Percentiles rank a stretch among this genome's conserved stretches.
Conservation (phyloP, 257 asterid species). For the Eustoma russellianum region DNA sequence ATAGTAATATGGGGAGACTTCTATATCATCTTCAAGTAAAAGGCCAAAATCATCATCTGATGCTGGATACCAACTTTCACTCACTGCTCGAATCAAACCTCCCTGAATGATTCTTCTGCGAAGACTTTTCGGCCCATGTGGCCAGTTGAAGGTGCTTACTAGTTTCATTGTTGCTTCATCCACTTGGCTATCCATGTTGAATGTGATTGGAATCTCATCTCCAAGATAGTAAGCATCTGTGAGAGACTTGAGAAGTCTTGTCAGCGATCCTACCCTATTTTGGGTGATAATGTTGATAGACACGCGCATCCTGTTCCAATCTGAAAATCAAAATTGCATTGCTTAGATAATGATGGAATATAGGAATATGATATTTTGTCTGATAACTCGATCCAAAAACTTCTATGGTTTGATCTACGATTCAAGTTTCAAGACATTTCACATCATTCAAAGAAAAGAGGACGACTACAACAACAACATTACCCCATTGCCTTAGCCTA, state of each 20-base stretch:
- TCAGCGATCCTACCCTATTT: constrained; percentile 52
- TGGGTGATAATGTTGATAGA: constrained; percentile 80
- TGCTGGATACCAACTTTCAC: constrained; percentile 93
- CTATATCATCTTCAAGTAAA: constrained; percentile 83
- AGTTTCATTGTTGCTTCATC: constrained; percentile 64
- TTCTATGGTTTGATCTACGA: too few relatives aligned
- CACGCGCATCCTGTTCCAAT: constrained; percentile 79
- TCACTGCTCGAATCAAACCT: constrained; percentile 83
- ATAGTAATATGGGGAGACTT: constrained; percentile 84
- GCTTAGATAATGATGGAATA: background rate
- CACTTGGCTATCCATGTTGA: constrained; percentile 90
- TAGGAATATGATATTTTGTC: too few relatives aligned
- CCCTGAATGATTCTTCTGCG: constrained; percentile 91
- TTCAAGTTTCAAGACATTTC: too few relatives aligned
- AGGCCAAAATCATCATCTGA: constrained; percentile 84
- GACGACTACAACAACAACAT: too few relatives aligned
- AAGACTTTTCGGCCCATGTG: constrained; percentile 68
- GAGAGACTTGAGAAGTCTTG: constrained; percentile 73
- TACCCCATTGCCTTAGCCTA: too few relatives aligned
- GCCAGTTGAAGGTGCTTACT: constrained; percentile 67
- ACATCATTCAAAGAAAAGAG: too few relatives aligned
- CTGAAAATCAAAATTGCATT: constrained; percentile 22
- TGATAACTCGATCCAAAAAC: too few relatives aligned
- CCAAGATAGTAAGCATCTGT: constrained; percentile 67
- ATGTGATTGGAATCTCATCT: constrained; percentile 62